Base-by-base conservation (phyloP, 768 basidiomycete species). In the Podaxis sp. region DNA sequence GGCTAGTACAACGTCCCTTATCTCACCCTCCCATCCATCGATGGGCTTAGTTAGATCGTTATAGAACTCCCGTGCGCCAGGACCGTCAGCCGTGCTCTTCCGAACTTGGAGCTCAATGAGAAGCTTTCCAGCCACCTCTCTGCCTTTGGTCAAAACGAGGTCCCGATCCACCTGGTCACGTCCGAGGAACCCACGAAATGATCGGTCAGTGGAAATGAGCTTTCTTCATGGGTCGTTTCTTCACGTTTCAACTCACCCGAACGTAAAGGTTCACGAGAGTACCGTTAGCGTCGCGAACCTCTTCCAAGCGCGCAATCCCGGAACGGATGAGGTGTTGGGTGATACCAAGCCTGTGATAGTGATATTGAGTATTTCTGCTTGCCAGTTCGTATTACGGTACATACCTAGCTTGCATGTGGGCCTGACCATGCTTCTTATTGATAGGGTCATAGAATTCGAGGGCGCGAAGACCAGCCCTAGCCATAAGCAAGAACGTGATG, bases 361-460 rank as follows among this genome's bases (percentile, higher is more conserved):
- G 55, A 36, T 25, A 36, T n/a, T 47, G 27, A 40, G 19, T 51
- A 22, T 52, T 51, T 2, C 33, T 15, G 5, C 19, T 27, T 17
- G 33, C 12, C 56, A 65, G 38, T 61, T 36, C 29, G 59, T 29
- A 55, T 55, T 40, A 51, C 6, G 62, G 56, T 22, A 64, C 83
- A 52, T 72, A 91, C 90, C 91, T 85, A 50, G 91, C 92, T 74
- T 94, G 90, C 93, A 93, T 94, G 69, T 93, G 91, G 15, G 91
- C 92, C 70, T 94, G 91, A 17, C 93, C 91, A 68, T 94, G 93
- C 72, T 93, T 93, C 74, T 86, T 77, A 13, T 86, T 90, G 27
- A 76, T 77, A 25, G 93, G 93, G 68, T 96, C 91, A 67, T 90
- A 96, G 71, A 80, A 93, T 72, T 94, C 91, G 40, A 95, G 79